phyloP scores from a whole-genome alignment of 1,284 basidiomycete genomes.

The Cronartium quercuum region DNA sequence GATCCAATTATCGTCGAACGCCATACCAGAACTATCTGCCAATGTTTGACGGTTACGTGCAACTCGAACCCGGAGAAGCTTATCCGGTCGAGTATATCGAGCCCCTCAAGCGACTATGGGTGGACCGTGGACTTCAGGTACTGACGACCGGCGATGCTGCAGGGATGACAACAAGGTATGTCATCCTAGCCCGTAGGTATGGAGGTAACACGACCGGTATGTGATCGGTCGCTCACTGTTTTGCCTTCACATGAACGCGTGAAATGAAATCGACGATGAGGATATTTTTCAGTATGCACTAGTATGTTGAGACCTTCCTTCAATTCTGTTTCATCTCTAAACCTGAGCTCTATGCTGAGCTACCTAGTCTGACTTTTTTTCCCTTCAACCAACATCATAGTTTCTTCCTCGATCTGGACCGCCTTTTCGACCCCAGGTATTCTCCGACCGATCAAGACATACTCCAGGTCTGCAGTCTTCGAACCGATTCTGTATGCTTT shows the following conservation, averaged over 20 bases:
- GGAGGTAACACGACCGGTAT: no score
- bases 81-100: conserved; percentile 63
- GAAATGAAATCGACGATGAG: neutral
- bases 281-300: neutral
- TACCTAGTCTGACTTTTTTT: neutral
- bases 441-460: conserved; percentile 64
- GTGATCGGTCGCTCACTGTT: no score
- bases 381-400: neutral
- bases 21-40: conserved; percentile 21
- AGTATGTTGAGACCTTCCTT: neutral
- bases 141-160: conserved; percentile 73
- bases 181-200: no score
- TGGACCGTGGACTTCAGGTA: conserved; percentile 67
- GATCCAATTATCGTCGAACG: no score
- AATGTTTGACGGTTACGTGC: conserved; percentile 14
- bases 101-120: conserved; percentile 69
- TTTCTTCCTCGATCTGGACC: conserved; percentile 34
- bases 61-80: conserved; percentile 66
- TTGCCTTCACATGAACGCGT: conserved; percentile 49
- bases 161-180: conserved; percentile 70
- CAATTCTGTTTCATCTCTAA: neutral
- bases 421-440: conserved; percentile 45
- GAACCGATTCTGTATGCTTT: no score
- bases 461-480: conserved; percentile 61
- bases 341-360: no score